Conservation (phyloP, 148 eudicot genomes). For the Nepenthes gracilis region DNA sequence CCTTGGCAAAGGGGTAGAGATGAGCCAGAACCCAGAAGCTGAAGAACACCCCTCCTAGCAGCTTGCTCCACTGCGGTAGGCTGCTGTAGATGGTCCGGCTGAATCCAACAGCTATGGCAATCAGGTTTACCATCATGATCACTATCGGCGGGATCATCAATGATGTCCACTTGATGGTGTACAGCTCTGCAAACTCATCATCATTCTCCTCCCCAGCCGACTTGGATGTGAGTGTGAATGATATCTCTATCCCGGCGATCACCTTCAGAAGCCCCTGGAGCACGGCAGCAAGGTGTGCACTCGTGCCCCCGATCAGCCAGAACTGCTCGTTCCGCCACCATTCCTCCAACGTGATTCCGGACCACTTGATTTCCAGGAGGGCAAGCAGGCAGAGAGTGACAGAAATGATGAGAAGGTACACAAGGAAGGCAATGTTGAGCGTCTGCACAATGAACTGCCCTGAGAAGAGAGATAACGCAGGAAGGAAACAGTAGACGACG, state of each 20-base stretch:
- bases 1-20: constrained; percentile 85
- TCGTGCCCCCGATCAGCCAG: constrained; percentile 93
- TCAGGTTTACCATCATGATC: constrained; percentile 71
- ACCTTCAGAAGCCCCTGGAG: constrained; percentile 81
- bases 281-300: constrained; percentile 94
- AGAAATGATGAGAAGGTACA: constrained; percentile 66
- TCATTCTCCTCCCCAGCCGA: constrained; percentile 59
- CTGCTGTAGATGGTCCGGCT: constrained; percentile 76
- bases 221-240: constrained; percentile 77
- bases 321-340: constrained; percentile 99
- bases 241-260: constrained; percentile 82
- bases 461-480: constrained; percentile 81
- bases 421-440: constrained; percentile 60
- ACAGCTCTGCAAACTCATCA: constrained; percentile 78
- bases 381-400: constrained; percentile 65
- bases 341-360: constrained; percentile 68
- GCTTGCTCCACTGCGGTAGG: constrained; percentile 79
- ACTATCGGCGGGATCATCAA: constrained; percentile 88
- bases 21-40: constrained; percentile 98
- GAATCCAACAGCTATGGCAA: constrained; percentile 79
- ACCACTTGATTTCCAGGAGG: constrained; percentile 88
- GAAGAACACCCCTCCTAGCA: constrained; percentile 87
- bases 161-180: constrained; percentile 70
- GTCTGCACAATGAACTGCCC: constrained; percentile 84
- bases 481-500: constrained; percentile 89